A percentile compares a stretch with the other conserved stretches of the same genome.
Evolutionary conservation across 495 filamentous ascomycete species (phyloP).

Genomic region (Penicillium canescens): DNA sequence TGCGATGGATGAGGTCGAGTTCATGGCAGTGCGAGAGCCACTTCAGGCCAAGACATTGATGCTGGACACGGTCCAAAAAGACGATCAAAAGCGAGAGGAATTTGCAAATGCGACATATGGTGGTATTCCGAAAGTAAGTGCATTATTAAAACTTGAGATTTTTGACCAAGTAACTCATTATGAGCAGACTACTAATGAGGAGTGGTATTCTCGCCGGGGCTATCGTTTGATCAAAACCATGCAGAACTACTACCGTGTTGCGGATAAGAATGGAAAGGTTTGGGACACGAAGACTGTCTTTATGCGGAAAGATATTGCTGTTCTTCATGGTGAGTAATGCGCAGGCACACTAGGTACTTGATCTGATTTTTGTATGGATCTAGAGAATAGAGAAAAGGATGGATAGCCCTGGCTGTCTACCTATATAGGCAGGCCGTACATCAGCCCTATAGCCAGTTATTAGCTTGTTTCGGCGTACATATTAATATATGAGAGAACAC

Average conservation of each 20-base stretch:
- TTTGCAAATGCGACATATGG: slow-evolving; percentile 18
- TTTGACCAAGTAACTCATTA: neutral
- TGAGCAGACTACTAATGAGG: slow-evolving; percentile 15
- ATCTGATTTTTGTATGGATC: neutral
- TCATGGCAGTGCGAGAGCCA: slow-evolving; percentile 26
- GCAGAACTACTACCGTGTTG: slow-evolving; percentile 14
- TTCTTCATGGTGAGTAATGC: no score
- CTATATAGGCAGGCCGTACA: no score
- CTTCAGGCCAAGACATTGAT: slow-evolving; percentile 19
- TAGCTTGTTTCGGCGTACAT: no score
- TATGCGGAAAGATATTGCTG: slow-evolving; percentile 25
- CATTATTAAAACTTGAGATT: neutral
- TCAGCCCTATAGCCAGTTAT: no score
- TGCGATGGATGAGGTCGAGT: slow-evolving; percentile 30
- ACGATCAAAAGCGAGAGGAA: slow-evolving; percentile 19
- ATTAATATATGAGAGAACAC: no score
- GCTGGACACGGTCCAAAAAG: slow-evolving; percentile 20
- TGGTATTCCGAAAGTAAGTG: slow-evolving; percentile 20
- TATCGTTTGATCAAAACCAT: slow-evolving; percentile 15
- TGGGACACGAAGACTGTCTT: slow-evolving; percentile 24
- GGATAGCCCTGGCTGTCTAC: no score
- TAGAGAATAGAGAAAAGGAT: no score
- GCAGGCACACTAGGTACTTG: neutral
- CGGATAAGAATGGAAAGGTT: slow-evolving; percentile 15
- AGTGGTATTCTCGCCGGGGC: slow-evolving; percentile 21